Evolutionary conservation across 352 stramenopile species (phyloP), one percentile per base, ranked within the genome.

Genomic region (Bremia lactucae): DNA sequence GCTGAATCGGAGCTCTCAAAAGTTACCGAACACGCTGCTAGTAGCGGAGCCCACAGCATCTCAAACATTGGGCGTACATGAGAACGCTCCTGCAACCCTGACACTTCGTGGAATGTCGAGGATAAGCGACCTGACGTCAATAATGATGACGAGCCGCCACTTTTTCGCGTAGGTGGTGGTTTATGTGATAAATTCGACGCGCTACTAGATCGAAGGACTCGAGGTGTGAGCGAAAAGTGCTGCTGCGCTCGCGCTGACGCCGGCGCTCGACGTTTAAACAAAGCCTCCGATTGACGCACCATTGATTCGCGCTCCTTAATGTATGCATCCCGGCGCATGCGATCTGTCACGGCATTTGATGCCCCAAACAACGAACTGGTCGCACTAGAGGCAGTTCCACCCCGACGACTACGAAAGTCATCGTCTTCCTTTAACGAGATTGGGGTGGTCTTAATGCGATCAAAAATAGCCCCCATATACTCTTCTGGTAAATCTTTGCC

Each of bases 351-450:
- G 11, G 70, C 72, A 37, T 65, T 67, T 0, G 71, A 84, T 3
- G 69, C 55, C 2, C 73, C 73, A 52, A 87, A 87, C n/a, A 87
- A 44, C 2, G 72, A 78, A 6, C 60, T 65, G 0, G 62, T 20
- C 9, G 64, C 58, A 21, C 54, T 60, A 18, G 46, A 25, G 25
- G 62, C 62, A 6, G 44, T 38, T 11, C 68, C 64, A 31, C 46
- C 59, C 26, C 53, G 52, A 9, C 56, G 59, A 33, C 25, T 48
- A 26, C 70, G 56, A 26, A 78, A 73, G 19, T 96, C 85, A 37
- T 97, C 86, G 44, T 98, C 95, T 71, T 98, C 94, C 49, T 98
- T 98, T 11, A 99, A 54, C 4, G 85, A 96, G 54, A 98, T 98
- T 8, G 95, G 90, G 2, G 83, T 83, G 40, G 84, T 68, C 56